Evolutionary conservation across 2,329 filamentous ascomycete genomes (phyloP), one percentile per base, ranked within the genome.

Genomic region (Trichoderma sp.): DNA sequence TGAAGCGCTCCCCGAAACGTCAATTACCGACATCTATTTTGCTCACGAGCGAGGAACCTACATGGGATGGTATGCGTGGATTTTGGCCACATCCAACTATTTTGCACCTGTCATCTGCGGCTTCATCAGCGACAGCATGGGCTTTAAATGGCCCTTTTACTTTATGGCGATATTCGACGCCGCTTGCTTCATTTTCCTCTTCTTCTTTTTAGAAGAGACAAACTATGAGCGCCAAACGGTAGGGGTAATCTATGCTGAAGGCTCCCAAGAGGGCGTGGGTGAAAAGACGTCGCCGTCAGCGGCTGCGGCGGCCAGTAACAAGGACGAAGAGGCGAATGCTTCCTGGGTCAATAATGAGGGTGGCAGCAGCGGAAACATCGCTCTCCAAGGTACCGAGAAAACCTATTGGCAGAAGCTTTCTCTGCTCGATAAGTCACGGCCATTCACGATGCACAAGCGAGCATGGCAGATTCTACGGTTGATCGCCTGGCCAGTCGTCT

Each of bases 141-240:
- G 80, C 13, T 82, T 79, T 73, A 74, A 76, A 65, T 82, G 81
- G 81, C 80, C 81, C 3, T 82, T 83, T 72, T 83, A 82, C 75
- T 81, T 81, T 74, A 78, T 80, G 4, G 77, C 77, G 3, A 79
- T 83, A 37, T 80, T 83, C 67, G 77, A 78, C 60, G 79, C 72
- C 1, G 76, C 72, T 0, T 77, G 76, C 4, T 78, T 78, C 14
- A 52, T 82, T 0, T 79, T 83, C 40, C 69, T 83, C 0, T 87
- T 89, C 73, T 78, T 89, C 70, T 85, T 89, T 73, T 85, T 88
- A 70, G 87, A 89, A 71, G 87, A 90, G 74, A 87, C 86, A 7
- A 83, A 83, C 16, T 89, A 89, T 72, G 77, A 81, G 55, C 79
- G 84, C 24, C 16, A 52, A 27, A 49, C 56, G 13, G 29, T 35